Evolutionary conservation across 2,329 filamentous ascomycete species (phyloP), one percentile per base, ranked within the genome.

Genomic region (Apiospora aurea): DNA sequence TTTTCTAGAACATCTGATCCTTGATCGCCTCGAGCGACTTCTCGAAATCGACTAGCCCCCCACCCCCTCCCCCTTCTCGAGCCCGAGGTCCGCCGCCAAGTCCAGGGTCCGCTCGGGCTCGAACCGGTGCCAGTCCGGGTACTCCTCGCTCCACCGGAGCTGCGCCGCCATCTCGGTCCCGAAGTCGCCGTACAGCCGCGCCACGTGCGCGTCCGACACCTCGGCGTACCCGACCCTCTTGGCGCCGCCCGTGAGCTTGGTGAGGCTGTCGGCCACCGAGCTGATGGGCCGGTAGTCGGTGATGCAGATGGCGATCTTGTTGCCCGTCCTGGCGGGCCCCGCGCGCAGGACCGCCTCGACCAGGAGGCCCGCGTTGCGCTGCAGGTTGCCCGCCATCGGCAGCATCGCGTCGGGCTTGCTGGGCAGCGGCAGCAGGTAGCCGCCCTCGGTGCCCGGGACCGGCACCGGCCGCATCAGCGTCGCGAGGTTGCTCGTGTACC

Each of bases 61-160:
- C 4, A n/a, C n/a, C 38, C 10, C 4, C 38, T 5, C 38, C 26
- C 3, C 44, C 7, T 71, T 61, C 34, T 71, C 64, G n/a, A 68
- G 47, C 41, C 57, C 69, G 57, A 71, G 14, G 2, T 71, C 57
- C 41, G 43, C 57, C 41, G 43, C 69, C 71, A 71, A 38, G 21
- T 51, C 24, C 16, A 73, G 44, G 29, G 44, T 29, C 26, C 64
- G 21, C 18, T 61, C 68, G 24, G 71, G 68, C 4, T 34, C 47
- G 41, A 72, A 57, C 34, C 16, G n/a, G 7, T 72, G 49, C 74
- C 73, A 75, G 47, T 70, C 53, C 6, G 74, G 71, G 57, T 72
- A 74, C 34, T 46, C 73, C 69, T 74, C 74, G 66, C 67, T 70
- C 74, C 74, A 75, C 8, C 71, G 51, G 43, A 73, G 18, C 69